These are phyloP conservation scores for Astragalus membranaceus DNA, from an alignment of 306 rosid species.

Conservation along the genomic window DNA sequence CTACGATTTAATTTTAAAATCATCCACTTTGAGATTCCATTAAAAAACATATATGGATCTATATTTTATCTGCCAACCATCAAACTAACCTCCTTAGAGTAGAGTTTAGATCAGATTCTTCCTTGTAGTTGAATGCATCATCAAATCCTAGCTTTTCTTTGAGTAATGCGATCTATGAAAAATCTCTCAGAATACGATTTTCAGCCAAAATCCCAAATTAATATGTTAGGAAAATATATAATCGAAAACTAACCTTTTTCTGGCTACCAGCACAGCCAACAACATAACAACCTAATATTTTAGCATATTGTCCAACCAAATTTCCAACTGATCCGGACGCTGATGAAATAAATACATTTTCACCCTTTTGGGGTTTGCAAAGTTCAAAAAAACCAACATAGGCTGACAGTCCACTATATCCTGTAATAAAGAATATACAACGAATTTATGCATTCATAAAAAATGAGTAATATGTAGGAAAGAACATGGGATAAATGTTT, in stretches of 20 bases:
- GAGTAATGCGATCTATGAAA: conserved; percentile 42
- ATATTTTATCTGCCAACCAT: not conserved
- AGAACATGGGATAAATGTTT: no score
- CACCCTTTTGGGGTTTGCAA: no score
- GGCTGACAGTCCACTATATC: conserved; percentile 56
- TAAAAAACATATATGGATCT: not conserved
- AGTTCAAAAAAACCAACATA: conserved; percentile 56
- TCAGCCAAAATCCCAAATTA: not conserved
- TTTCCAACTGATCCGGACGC: no score
- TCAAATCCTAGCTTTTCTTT: conserved; percentile 61
- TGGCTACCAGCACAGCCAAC: conserved; percentile 62
- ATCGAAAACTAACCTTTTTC: conserved; percentile 37
- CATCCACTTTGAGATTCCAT: no score
- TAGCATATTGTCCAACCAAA: no score
- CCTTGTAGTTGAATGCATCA: conserved; percentile 75
- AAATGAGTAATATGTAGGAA: no score
- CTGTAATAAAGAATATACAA: conserved; percentile 6
- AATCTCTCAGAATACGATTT: not conserved
- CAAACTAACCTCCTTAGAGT: conserved; percentile 52
- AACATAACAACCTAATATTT: conserved; percentile 61
- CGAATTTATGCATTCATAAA: not conserved
- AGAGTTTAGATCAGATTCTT: conserved; percentile 47
- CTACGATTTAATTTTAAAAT: no score
- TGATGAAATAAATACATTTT: no score
- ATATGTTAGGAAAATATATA: not conserved